Evolutionary conservation across 352 stramenopile species (phyloP), one percentile per base, ranked within the genome.

Genomic region (Thalassiosira mediterranea): DNA sequence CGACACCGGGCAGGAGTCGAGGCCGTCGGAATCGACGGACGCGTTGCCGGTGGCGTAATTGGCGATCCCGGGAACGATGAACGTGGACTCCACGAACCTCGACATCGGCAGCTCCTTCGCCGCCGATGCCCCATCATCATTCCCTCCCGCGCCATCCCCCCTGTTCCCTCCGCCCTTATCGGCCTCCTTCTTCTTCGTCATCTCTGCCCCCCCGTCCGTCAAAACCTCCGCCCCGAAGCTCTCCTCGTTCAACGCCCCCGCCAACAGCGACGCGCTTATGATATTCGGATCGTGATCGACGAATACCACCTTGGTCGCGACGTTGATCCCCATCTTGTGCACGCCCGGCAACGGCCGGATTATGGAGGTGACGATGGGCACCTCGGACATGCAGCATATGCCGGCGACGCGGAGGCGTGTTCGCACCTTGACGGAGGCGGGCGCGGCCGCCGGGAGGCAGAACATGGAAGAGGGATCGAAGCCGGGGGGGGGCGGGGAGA

Each of bases 321-420:
- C 72, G 60, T 91, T 91, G 19, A 91, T 77, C 40, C 80, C 66
- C 1, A 91, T 38, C 42, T 76, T 84, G 8, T 44, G 61, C 7
- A 91, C 83, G 53, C 86, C 80, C 10, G 32, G 10, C 1, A 93
- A 51, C 34, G 76, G 76, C 79, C 79, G 79, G 0, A 93, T 44
- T 48, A 93, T 88, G n/a, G 60, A 74, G 32, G 58, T 38, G 8
- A 93, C 65, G 13, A 56, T 49, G 3, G 88, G 88, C 32, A 90
- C 58, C 83, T 93, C 88, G 0, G 71, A 82, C 4, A 83, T 69
- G 66, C 88, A 93, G 65, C 88, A 93, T 54, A 93, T 90, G 32
- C 78, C 79, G 32, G 75, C 38, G 2, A 91, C 81, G 28, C 65
- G 62, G 13, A 80, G 56, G 28, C 71, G 54, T 34, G 62, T 66